Base-by-base conservation (phyloP, 257 asterid species). In the Fraxinus cuspidata region DNA sequence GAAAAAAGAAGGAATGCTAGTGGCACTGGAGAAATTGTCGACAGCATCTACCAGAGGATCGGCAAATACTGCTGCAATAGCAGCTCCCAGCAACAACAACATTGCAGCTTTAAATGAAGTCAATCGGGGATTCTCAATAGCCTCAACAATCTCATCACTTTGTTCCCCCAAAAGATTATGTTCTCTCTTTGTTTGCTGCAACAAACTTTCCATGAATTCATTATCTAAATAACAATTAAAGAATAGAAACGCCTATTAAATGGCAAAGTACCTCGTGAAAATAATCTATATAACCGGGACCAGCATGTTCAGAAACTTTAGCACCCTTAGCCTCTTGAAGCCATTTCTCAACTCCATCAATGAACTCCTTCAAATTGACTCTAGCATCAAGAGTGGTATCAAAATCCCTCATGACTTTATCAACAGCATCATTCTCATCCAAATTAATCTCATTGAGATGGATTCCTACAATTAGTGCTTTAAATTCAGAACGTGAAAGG, bases 11-110 rank as follows among this genome's bases (percentile, higher is more conserved):
- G 99, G 98, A 32, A 95, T 95, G 18, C 78, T 87, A 0, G 99
- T 91, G 81, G 98, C 99, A 58, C 53, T 60, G 2, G 99, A 95
- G 86, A 95, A 95, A 80, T 91, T 90, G 78, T 91, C 83, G 9
- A 95, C 98, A 0, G 97, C 91, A 65, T 88, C 99, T 27, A 95
- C 98, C 71, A 95, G 84, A 74, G 99, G 99, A 84, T 95, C 97
- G 0, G 99, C 99, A 83, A 92, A 93, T 75, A 86, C 92, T 81
- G 98, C 99, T 23, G 99, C 99, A 47, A 95, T 91, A 58, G 68
- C 74, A 60, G 97, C 80, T 78, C 99, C 99, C 16, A 93, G 85
- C 75, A 92, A 74, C 85, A 93, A 80, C n/a, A 93, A 58, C 40
- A 93, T 83, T 5, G 74, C 91, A n/a, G 99, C 99, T 85, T 93